Percentiles rank a stretch among this genome's conserved stretches.
phyloP scores from a whole-genome alignment of 768 basidiomycete genomes.

The Auricularia heimuer region DNA sequence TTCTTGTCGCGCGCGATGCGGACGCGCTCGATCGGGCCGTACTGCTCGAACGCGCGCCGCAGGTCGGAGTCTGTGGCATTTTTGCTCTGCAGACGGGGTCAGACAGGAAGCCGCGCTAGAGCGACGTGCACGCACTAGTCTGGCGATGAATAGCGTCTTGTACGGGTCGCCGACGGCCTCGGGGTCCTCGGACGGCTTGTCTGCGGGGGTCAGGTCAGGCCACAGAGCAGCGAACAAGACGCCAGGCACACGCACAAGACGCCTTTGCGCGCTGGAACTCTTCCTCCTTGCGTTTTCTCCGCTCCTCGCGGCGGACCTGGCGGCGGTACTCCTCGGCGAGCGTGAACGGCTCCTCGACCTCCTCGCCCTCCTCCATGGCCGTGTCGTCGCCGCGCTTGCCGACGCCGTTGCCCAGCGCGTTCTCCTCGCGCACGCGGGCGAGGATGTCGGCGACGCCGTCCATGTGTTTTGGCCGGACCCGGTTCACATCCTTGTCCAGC shows the following conservation, averaged over 20 bases:
- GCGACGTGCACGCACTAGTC: slow-evolving; percentile 48
- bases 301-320: slow-evolving; percentile 65
- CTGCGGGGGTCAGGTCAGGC: slow-evolving; percentile 29
- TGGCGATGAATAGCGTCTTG: slow-evolving; percentile 94
- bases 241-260: slow-evolving; percentile 50
- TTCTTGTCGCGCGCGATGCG: slow-evolving; percentile 90
- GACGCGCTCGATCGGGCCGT: slow-evolving; percentile 89
- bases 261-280: slow-evolving; percentile 76
- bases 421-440: slow-evolving; percentile 62
- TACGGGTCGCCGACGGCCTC: slow-evolving; percentile 95
- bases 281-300: slow-evolving; percentile 65
- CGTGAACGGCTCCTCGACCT: slow-evolving; percentile 53
- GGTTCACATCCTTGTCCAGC: slow-evolving; percentile 73
- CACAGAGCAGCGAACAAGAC: neutral
- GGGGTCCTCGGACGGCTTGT: slow-evolving; percentile 85
- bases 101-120: slow-evolving; percentile 10
- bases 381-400: slow-evolving; percentile 32
- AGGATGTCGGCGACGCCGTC: slow-evolving; percentile 70
- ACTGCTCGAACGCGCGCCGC: slow-evolving; percentile 89
- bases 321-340: slow-evolving; percentile 76
- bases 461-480: slow-evolving; percentile 58
- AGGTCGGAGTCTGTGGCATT: slow-evolving; percentile 85
- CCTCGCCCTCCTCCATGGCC: slow-evolving; percentile 27
- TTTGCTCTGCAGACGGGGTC: slow-evolving; percentile 57
- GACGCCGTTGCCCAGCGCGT: slow-evolving; percentile 40